Conservation (phyloP, 306 rosid species). For the Cicer bijugum region DNA sequence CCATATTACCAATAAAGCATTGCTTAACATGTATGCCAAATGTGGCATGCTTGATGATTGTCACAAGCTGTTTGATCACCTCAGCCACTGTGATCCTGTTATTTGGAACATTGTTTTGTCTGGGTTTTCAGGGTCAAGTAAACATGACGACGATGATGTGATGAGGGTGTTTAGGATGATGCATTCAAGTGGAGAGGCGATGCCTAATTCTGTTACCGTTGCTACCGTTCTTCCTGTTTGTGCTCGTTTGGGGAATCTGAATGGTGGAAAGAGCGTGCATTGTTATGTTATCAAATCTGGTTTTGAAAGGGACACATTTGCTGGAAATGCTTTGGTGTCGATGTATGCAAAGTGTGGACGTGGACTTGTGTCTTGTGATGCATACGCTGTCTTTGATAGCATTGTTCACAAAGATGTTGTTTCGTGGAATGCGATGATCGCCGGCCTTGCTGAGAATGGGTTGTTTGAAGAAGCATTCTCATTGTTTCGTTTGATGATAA, state of each 20-base stretch:
- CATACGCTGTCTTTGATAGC: conserved; percentile 62
- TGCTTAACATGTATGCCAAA: conserved; percentile 88
- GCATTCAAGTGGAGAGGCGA: conserved; percentile 59
- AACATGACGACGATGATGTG: conserved; percentile 55
- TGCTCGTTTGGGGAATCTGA: conserved; percentile 58
- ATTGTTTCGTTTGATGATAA: conserved; percentile 64
- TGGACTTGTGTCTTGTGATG: conserved; percentile 59
- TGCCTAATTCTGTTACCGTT: conserved; percentile 71
- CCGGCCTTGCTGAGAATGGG: conserved; percentile 74
- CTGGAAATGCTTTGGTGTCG: conserved; percentile 76
- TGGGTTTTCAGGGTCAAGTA: conserved; percentile 63
- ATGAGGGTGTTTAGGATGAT: conserved; percentile 61
- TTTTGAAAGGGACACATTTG: conserved; percentile 61
- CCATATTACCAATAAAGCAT: conserved; percentile 65
- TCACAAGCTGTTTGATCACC: conserved; percentile 62
- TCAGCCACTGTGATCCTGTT: conserved; percentile 64
- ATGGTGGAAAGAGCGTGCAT: conserved; percentile 67
- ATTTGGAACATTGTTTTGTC: conserved; percentile 82
- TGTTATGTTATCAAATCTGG: conserved; percentile 74
- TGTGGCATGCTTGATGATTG: conserved; percentile 69
- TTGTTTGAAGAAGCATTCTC: conserved; percentile 55
- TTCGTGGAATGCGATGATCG: conserved; percentile 89
- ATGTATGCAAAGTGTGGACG: conserved; percentile 71
- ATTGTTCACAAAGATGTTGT: conserved; percentile 73
- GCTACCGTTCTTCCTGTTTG: conserved; percentile 78